phyloP scores from a whole-genome alignment of 1,284 basidiomycete genomes.

The Taiwanofungus camphoratus region DNA sequence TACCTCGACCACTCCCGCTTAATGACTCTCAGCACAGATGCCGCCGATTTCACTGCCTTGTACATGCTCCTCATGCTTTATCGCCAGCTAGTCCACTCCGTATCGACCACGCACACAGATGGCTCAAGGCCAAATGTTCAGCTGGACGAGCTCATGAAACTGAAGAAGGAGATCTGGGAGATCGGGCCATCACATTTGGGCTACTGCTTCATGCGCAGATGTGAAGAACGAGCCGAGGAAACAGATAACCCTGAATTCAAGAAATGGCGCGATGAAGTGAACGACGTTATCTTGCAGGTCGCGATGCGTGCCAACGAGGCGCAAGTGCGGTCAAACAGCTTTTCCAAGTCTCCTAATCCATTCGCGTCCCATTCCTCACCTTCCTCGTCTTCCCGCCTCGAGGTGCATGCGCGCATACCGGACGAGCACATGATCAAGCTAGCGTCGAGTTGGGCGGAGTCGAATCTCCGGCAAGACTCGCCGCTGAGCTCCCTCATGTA shows the following conservation, averaged over 20 bases:
- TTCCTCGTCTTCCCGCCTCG: slow-evolving; percentile 6
- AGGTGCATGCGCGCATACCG: slow-evolving; percentile 32
- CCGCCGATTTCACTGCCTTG: slow-evolving; percentile 69
- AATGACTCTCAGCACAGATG: slow-evolving; percentile 63
- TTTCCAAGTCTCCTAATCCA: slow-evolving; percentile 17
- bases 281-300: slow-evolving; percentile 31
- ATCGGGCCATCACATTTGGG: slow-evolving; percentile 61
- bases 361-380: slow-evolving; percentile 19
- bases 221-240: neutral
- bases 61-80: slow-evolving; percentile 81
- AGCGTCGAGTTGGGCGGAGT: slow-evolving; percentile 59
- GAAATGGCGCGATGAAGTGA: slow-evolving; percentile 35
- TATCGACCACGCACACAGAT: slow-evolving; percentile 6
- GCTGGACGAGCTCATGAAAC: slow-evolving; percentile 44
- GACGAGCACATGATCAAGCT: slow-evolving; percentile 47
- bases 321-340: slow-evolving; percentile 9
- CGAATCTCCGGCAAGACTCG: slow-evolving; percentile 52
- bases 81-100: slow-evolving; percentile 62
- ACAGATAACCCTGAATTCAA: slow-evolving; percentile 29
- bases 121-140: slow-evolving; percentile 12
- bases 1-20: slow-evolving; percentile 80
- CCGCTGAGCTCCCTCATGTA: slow-evolving; percentile 54
- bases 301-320: slow-evolving; percentile 29
- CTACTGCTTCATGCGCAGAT: slow-evolving; percentile 38
- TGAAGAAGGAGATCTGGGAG: slow-evolving; percentile 76